Evolutionary conservation across 2,329 filamentous ascomycete genomes (phyloP).

Genomic region (Xylariaceae sp.): DNA sequence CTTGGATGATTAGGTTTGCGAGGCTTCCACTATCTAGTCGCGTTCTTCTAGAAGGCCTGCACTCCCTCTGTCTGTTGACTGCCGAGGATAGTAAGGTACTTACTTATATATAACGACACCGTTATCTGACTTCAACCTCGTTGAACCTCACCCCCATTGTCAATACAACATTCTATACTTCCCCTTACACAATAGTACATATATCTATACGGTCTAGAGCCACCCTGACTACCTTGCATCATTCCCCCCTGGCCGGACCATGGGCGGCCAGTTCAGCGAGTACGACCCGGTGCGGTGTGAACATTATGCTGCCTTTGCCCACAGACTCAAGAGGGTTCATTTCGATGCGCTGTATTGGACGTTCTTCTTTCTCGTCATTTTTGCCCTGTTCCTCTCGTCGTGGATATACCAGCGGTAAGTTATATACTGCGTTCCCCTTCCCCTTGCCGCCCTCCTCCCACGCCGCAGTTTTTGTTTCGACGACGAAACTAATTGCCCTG

Average conservation of each 20-base stretch:
- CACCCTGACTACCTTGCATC: neutral
- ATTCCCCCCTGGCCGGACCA: constrained; percentile 8
- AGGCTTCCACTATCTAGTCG: too few relatives aligned
- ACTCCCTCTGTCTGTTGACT: too few relatives aligned
- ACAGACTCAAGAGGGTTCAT: constrained; percentile 25
- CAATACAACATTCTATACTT: too few relatives aligned
- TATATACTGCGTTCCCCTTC: neutral
- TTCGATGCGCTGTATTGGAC: constrained; percentile 35
- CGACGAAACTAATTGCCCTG: neutral
- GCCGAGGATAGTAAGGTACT: too few relatives aligned
- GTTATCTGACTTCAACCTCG: neutral
- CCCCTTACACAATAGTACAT: too few relatives aligned
- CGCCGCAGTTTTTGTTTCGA: too few relatives aligned
- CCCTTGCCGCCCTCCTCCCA: neutral
- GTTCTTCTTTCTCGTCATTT: constrained; percentile 30
- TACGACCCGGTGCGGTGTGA: constrained; percentile 26
- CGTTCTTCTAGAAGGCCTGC: too few relatives aligned
- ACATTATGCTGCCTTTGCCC: constrained; percentile 33
- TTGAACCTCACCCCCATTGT: neutral
- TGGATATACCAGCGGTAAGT: constrained; percentile 28
- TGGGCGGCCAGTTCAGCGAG: constrained; percentile 28
- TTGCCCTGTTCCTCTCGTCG: constrained; percentile 29
- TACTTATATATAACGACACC: too few relatives aligned
- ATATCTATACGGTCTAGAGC: too few relatives aligned
- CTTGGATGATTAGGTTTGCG: too few relatives aligned